Percentiles rank a stretch among this genome's conserved stretches.
These are phyloP conservation scores for Cladophialophora psammophila DNA, from an alignment of 2,329 filamentous ascomycete species.

Conservation along the genomic window DNA sequence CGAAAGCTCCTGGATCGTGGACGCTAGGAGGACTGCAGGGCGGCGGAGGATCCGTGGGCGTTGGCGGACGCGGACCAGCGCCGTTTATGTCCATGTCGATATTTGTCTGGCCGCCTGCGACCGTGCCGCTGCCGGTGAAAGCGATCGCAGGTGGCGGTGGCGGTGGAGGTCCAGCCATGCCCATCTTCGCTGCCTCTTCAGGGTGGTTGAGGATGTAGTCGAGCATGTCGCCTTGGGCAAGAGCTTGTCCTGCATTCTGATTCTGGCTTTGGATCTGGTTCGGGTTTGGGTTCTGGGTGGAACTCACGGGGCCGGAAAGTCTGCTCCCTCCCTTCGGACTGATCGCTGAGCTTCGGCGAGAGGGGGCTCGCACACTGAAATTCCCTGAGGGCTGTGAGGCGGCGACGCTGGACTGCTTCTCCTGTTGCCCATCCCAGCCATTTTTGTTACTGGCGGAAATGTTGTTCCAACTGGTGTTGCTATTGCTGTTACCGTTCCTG, in stretches of 20 bases:
- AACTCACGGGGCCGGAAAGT: too few species aligned
- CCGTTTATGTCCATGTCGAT: not conserved
- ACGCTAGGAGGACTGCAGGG: not conserved
- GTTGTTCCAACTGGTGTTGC: not conserved
- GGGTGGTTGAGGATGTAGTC: slow-evolving; percentile 4
- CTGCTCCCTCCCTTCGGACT: slow-evolving; percentile 8
- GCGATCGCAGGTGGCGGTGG: not conserved
- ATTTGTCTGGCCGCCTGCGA: slow-evolving; percentile 23
- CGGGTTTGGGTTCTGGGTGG: too few species aligned
- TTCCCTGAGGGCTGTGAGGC: not conserved
- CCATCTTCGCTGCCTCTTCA: not conserved
- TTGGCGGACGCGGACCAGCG: not conserved
- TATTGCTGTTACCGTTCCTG: slow-evolving; percentile 10
- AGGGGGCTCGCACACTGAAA: not conserved
- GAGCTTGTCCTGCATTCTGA: too few species aligned
- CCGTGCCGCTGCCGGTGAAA: slow-evolving; percentile 1
- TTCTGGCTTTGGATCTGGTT: too few species aligned
- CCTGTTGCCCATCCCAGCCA: slow-evolving; percentile 30
- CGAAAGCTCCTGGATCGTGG: not conserved
- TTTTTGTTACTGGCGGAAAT: slow-evolving; percentile 4
- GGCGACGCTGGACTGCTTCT: slow-evolving; percentile 1
- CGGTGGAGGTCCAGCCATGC: slow-evolving; percentile 2
- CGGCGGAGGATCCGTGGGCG: not conserved
- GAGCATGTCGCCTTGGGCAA: not conserved
- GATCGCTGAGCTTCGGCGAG: slow-evolving; percentile 15